phyloP scores from a whole-genome alignment of 306 rosid genomes.

The Malus fusca region DNA sequence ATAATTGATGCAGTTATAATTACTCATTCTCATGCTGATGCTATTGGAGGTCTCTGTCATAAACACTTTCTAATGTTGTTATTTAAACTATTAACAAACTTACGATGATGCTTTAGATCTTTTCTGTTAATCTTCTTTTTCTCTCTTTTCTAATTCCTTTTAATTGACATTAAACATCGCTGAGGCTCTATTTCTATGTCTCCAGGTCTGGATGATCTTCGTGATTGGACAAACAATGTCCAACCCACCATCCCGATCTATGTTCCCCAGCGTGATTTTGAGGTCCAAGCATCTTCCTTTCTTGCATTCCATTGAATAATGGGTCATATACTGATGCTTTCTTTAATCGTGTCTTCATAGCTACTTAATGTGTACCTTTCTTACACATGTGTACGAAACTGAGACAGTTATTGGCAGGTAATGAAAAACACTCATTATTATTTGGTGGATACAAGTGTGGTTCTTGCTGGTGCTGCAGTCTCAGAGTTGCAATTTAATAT shows the following conservation, averaged over 20 bases:
- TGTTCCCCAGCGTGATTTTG: conserved; percentile 81
- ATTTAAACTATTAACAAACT: conserved; percentile 13
- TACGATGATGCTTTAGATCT: background rate
- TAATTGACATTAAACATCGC: background rate
- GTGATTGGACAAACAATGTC: conserved; percentile 98
- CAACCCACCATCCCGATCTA: conserved; percentile 79
- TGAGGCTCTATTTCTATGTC: background rate
- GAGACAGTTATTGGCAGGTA: conserved; percentile 55
- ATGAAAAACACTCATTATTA: conserved; percentile 94
- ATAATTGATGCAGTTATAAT: conserved; percentile 83
- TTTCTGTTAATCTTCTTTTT: background rate
- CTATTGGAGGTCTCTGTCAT: conserved; percentile 86
- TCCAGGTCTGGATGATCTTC: conserved; percentile 89
- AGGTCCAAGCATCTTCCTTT: conserved; percentile 46
- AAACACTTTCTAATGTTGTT: conserved; percentile 21
- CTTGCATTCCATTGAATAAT: conserved; percentile 9
- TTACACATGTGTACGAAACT: background rate
- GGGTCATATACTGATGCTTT: background rate
- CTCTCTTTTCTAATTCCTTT: background rate
- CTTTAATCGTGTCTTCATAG: background rate
- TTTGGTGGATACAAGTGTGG: conserved; percentile 71
- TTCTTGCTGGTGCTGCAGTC: conserved; percentile 83
- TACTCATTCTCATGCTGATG: conserved; percentile 99
- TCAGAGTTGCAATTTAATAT: conserved; percentile 78
- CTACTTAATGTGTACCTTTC: background rate